These are phyloP conservation scores for Gracilaria domingensis DNA, from an alignment of 23 red algal species.

Conservation along the genomic window DNA sequence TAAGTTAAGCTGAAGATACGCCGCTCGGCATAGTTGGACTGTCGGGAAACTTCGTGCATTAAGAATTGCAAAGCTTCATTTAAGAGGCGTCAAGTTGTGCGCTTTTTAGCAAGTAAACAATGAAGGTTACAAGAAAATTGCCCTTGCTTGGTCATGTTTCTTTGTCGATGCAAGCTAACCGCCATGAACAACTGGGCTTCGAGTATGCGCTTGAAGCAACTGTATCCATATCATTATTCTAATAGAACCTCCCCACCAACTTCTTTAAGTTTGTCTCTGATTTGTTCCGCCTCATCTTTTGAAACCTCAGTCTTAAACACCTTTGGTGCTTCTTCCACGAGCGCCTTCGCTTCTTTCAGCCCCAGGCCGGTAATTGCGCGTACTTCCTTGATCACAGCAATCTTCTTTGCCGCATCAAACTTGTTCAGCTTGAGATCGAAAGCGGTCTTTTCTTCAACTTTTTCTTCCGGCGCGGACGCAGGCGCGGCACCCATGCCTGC, in stretches of 20 bases:
- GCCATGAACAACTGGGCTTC: background rate
- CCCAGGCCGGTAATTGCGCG: constrained; percentile 91
- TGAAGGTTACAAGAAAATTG: background rate
- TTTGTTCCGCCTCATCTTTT: constrained; percentile 94
- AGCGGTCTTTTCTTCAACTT: constrained; percentile 88
- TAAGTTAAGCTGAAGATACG: background rate
- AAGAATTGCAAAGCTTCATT: background rate
- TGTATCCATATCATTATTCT: constrained; percentile 46
- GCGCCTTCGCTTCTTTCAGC: constrained; percentile 99
- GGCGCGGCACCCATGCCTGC: constrained; percentile 67
- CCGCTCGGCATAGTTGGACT: background rate
- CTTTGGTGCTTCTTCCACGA: constrained; percentile 98
- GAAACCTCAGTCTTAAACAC: constrained; percentile 88
- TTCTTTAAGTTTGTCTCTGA: constrained; percentile 85
- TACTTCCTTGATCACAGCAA: constrained; percentile 98
- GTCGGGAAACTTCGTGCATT: no score
- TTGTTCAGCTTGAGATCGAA: constrained; percentile 93
- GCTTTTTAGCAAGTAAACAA: background rate
- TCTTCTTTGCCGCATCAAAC: constrained; percentile 98
- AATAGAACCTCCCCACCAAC: constrained; percentile 87
- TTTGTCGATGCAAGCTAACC: background rate
- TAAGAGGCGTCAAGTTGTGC: background rate
- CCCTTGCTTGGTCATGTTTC: background rate
- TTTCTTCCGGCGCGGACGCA: constrained; percentile 60
- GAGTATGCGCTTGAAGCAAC: background rate